Percentiles rank a stretch among this genome's conserved stretches.
phyloP scores from a whole-genome alignment of 108 stramenopile genomes.

The Bacterosira constricta region DNA sequence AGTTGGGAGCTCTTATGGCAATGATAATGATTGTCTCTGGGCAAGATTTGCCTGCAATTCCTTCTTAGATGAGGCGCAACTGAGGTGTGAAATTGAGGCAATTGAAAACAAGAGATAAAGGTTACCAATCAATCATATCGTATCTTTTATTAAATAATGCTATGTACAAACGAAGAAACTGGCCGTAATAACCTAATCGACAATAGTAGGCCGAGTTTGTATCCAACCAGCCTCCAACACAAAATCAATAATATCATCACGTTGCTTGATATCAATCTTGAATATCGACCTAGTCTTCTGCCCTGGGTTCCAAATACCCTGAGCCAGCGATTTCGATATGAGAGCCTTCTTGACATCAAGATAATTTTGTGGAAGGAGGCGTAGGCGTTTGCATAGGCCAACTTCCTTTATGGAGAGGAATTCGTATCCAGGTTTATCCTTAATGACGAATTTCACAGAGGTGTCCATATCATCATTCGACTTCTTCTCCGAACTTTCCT shows the following conservation, averaged over 20 bases:
- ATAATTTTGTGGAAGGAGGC: slow-evolving; percentile 69
- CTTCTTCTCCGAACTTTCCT: not conserved
- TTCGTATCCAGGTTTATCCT: slow-evolving; percentile 58
- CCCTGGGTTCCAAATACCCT: slow-evolving; percentile 58
- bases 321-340: slow-evolving; percentile 69
- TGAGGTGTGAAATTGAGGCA: too few relatives aligned
- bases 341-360: slow-evolving; percentile 80
- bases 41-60: not conserved
- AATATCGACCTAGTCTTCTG: slow-evolving; percentile 47
- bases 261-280: slow-evolving; percentile 73
- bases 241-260: slow-evolving; percentile 80
- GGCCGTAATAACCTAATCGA: not conserved
- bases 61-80: not conserved
- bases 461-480: not conserved
- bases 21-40: not conserved
- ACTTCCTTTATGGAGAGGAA: slow-evolving; percentile 74
- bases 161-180: not conserved
- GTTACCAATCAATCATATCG: too few relatives aligned
- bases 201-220: slow-evolving; percentile 40
- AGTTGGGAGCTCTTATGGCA: not conserved
- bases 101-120: too few relatives aligned
- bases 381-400: slow-evolving; percentile 62
- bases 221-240: slow-evolving; percentile 85
- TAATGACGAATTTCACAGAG: slow-evolving; percentile 19
- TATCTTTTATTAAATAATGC: not conserved